Base-by-base conservation (phyloP, 352 stramenopile genomes). In the Globisporangium emineosum region DNA sequence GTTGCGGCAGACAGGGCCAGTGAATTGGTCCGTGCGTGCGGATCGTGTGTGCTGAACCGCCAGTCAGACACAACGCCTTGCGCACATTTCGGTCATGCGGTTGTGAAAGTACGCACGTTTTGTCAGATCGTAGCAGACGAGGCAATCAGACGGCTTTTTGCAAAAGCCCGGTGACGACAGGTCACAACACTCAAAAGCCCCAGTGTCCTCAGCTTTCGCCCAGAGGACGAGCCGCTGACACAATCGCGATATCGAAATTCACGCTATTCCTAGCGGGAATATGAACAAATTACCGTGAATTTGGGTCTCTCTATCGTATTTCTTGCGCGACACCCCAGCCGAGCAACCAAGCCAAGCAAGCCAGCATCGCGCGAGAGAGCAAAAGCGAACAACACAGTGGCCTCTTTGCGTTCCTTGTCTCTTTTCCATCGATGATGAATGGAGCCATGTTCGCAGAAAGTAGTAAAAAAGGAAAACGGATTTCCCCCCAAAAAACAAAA, bases 61-160 rank as follows among this genome's bases (percentile, higher is more conserved):
- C 23, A 35, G 49, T 33, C 49, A 53, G 49, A 54, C 49, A 13
- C 33, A 23, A 30, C 33, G 2, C 12, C 19, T 25, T 21, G 30
- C 50, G 25, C 23, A 32, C 50, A 56, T n/a, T 56, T 35, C n/a
- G 25, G 50, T 56, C 50, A 56, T 56, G 23, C 25, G 50, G 13
- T 56, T 56, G 50, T 56, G 13, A 23, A 56, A 56, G 50, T 33
- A 21, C 50, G 50, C 50, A 56, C 50, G 50, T 35, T 56, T 56
- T 56, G 50, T 56, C 50, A 25, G 50, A 32, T 56, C 19, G 50
- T 56, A 27, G 25, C 50, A 56, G 25, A 56, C 50, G 50, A 32
- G 50, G 5, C 50, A 12, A 17, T 7, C 40, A 47, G 7, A 40
- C 12, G 15, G 33, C 33, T 40, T 40, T 19, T 45, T 45, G 37